Conservation (phyloP, 1,284 basidiomycete genomes). For the Pyrrhoderma lamaoense region DNA sequence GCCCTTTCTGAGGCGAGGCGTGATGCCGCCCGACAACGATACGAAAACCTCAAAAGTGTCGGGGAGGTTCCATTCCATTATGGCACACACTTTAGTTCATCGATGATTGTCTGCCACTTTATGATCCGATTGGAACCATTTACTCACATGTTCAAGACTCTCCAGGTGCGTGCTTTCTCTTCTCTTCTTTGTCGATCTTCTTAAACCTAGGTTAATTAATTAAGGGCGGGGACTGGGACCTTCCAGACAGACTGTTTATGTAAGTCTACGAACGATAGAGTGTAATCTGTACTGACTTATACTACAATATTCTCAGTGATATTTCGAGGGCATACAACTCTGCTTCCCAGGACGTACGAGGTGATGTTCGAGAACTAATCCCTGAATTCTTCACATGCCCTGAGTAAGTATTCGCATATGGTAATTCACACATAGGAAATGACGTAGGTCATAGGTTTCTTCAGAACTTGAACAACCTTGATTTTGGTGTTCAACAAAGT, state of each 20-base stretch:
- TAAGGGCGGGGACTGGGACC: slow-evolving; percentile 88
- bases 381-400: slow-evolving; percentile 86
- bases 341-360: slow-evolving; percentile 79
- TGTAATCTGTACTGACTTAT: not conserved
- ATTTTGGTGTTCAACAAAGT: slow-evolving; percentile 81
- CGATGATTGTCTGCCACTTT: slow-evolving; percentile 95
- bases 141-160: slow-evolving; percentile 86
- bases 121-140: slow-evolving; percentile 87
- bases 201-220: slow-evolving; percentile 2
- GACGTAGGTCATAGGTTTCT: slow-evolving; percentile 44
- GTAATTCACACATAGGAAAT: not conserved
- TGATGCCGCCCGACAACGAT: slow-evolving; percentile 70
- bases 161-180: slow-evolving; percentile 47
- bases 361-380: slow-evolving; percentile 91
- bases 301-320: slow-evolving; percentile 40
- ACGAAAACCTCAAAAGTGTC: slow-evolving; percentile 72
- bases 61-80: slow-evolving; percentile 87
- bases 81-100: slow-evolving; percentile 93
- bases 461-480: slow-evolving; percentile 65
- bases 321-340: slow-evolving; percentile 77
- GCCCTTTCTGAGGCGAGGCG: slow-evolving; percentile 71
- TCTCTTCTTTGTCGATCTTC: not conserved
- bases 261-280: slow-evolving; percentile 28
- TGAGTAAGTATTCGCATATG: slow-evolving; percentile 38
- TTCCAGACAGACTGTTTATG: slow-evolving; percentile 90